These are phyloP conservation scores for Cystobasidium onofrii DNA, from an alignment of 768 basidiomycete species.

Conservation along the genomic window DNA sequence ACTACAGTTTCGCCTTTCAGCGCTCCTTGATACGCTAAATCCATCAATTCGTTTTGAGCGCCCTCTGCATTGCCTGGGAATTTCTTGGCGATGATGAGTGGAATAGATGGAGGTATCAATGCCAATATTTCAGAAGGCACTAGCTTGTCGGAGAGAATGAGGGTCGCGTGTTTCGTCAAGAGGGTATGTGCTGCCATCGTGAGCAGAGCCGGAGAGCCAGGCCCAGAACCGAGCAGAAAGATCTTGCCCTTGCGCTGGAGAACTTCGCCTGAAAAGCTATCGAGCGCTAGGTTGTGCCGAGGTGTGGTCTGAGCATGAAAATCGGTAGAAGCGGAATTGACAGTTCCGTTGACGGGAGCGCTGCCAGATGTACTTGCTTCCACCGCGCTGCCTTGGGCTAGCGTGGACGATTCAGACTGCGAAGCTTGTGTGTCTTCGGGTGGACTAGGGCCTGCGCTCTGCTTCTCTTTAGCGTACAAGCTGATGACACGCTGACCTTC, in stretches of 20 bases:
- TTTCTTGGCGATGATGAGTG: conserved; percentile 84
- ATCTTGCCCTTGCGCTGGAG: conserved; percentile 57
- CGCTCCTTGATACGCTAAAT: conserved; percentile 75
- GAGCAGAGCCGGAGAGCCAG: conserved; percentile 85
- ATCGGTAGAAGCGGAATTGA: too few relatives aligned
- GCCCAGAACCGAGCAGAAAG: conserved; percentile 84
- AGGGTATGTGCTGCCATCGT: conserved; percentile 76
- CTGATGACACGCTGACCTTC: conserved; percentile 20
- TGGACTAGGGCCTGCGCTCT: background rate
- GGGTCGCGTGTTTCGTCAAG: conserved; percentile 68
- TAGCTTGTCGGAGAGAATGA: conserved; percentile 92
- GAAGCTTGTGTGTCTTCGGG: background rate
- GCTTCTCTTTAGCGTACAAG: background rate
- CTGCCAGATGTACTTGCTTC: background rate
- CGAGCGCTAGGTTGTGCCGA: conserved; percentile 13
- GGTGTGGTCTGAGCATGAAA: background rate
- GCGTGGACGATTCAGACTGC: background rate
- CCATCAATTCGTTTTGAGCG: conserved; percentile 91
- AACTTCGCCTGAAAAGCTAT: background rate
- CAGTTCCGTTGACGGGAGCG: too few relatives aligned
- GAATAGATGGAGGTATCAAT: conserved; percentile 61
- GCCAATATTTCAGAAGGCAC: conserved; percentile 80
- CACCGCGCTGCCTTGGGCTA: too few relatives aligned
- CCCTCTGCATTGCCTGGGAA: conserved; percentile 96
- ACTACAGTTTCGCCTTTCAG: conserved; percentile 73